Evolutionary conservation across 2,329 filamentous ascomycete genomes (phyloP).

Genomic region (Karstenula rhodostoma): DNA sequence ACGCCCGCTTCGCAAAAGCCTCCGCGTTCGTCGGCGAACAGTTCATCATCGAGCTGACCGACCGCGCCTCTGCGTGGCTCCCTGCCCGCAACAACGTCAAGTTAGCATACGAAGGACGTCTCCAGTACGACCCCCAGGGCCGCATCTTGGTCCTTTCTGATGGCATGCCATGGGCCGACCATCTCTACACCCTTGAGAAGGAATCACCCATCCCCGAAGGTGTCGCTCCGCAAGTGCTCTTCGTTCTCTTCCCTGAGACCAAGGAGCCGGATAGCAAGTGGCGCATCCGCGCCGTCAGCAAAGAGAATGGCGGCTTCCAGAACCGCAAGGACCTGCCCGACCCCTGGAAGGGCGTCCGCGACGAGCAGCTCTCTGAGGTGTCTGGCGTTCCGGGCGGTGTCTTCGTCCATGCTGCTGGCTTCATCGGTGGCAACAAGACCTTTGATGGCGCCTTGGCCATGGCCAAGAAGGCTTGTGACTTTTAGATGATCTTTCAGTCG

Average conservation of each 20-base stretch:
- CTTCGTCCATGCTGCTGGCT: conserved; percentile 93
- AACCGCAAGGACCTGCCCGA: conserved; percentile 92
- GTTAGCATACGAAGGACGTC: conserved; percentile 74
- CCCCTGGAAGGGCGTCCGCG: conserved; percentile 88
- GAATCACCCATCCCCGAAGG: conserved; percentile 51
- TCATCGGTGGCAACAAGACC: conserved; percentile 94
- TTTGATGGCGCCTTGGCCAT: conserved; percentile 88
- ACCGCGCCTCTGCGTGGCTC: conserved; percentile 80
- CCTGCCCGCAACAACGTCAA: conserved; percentile 84
- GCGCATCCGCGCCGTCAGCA: conserved; percentile 92
- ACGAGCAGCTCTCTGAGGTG: conserved; percentile 80
- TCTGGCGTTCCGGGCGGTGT: conserved; percentile 76
- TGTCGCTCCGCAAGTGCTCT: conserved; percentile 70
- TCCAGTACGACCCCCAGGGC: conserved; percentile 74
- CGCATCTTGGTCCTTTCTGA: conserved; percentile 81
- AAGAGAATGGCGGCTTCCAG: conserved; percentile 83
- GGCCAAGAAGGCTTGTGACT: conserved; percentile 76
- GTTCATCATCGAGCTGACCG: conserved; percentile 82
- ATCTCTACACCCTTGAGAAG: conserved; percentile 87
- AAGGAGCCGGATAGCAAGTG: conserved; percentile 79
- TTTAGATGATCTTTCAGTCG: conserved; percentile 24
- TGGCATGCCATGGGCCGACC: conserved; percentile 94
- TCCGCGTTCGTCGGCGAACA: conserved; percentile 87
- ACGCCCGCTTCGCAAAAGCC: conserved; percentile 79
- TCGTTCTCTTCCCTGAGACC: conserved; percentile 91